Percentiles rank a stretch among this genome's conserved stretches.
Conservation (phyloP, 306 rosid species). For the Inga laurina region DNA sequence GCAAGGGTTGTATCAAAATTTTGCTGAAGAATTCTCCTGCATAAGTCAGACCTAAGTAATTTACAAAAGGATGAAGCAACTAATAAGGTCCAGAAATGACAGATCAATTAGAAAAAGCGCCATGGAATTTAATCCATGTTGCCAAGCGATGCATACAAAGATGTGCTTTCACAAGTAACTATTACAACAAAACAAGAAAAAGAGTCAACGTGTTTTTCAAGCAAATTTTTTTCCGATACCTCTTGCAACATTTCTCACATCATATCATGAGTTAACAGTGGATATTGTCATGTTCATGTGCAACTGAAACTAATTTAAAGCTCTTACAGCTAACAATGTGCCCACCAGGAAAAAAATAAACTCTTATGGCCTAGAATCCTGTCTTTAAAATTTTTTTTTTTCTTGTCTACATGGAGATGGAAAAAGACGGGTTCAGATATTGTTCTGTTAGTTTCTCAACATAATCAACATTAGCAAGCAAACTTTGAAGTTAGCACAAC, state of each 20-base stretch:
- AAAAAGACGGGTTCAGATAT: not conserved
- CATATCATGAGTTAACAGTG: not conserved
- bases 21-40: conserved; percentile 96
- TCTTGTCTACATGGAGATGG: not conserved
- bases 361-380: not conserved
- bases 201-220: not conserved
- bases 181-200: not conserved
- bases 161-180: not conserved
- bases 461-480: conserved; percentile 11
- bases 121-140: not conserved
- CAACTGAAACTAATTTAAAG: conserved; percentile 11
- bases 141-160: not conserved
- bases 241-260: not conserved
- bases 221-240: not conserved
- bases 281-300: conserved; percentile 2
- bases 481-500: conserved; percentile 9
- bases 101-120: not conserved
- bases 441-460: not conserved
- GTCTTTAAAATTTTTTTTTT: not conserved
- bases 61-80: not conserved
- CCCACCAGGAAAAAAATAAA: not conserved
- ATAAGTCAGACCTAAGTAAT: conserved; percentile 22
- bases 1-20: conserved; percentile 97
- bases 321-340: conserved; percentile 4
- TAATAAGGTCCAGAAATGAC: conserved; percentile 3